Evolutionary conservation across 495 filamentous ascomycete species (phyloP), one percentile per base, ranked within the genome.

Genomic region (Hypomontagnella monticulosa): DNA sequence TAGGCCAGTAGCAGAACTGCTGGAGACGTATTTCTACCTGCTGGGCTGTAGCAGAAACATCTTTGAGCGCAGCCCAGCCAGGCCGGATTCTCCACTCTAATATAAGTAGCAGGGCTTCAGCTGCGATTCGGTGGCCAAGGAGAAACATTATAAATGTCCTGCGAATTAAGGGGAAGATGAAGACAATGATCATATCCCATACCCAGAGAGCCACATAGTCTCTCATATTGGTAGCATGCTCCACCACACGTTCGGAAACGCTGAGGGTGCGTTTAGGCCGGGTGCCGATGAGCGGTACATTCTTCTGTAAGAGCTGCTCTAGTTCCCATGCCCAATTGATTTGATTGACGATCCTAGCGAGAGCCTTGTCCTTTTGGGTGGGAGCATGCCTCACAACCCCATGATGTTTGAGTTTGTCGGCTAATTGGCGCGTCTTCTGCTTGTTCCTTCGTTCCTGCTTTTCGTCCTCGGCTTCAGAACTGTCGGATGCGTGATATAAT

Each of bases 1-100:
- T 92, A 4, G 94, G 96, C 94, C 93, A 98, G 74, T 98, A 99
- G 77, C 95, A 98, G 75, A 98, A 98, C 71, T 99, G 95, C 73
- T 97, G 93, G 14, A 99, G 84, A 3, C 95, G 91, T 67, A 99
- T 97, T 77, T 99, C 95, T 33, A 98, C 89, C 74, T 99, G 95
- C 73, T 98, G 95, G n/a, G 95, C 96, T 1, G 94, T 97, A 10
- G 95, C 95, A 34, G 93, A 97, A 11, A 97, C 87, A 75, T 99
- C 95, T 69, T 97, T 98, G 56, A 98, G 75, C 12, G 96, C 95
- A 33, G 91, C 89, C 47, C 89, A 88, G 59, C 90, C 87, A 3
- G 92, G 91, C 36, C 87, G 84, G 37, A 89, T 84, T 50, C 96
- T 87, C 92, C 93, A 98, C 72, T 98, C 95, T 41, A 98, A 80